Evolutionary conservation across 129 eudicot genomes (phyloP), one percentile per base, ranked within the genome.

Genomic region (Deinandra increscens): DNA sequence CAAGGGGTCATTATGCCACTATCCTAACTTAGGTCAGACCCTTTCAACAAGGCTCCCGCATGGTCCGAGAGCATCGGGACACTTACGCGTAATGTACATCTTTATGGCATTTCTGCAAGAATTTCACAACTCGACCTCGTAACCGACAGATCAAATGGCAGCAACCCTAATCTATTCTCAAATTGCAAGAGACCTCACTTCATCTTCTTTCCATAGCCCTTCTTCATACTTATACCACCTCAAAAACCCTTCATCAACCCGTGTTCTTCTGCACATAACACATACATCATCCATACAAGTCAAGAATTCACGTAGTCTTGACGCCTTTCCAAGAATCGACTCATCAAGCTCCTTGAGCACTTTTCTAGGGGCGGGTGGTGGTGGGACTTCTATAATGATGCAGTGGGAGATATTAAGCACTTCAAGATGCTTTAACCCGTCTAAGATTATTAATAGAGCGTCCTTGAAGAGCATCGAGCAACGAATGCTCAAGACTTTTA

Each of bases 211-310:
- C 60, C 60, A 53, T 19, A 53, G 34, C 13, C 60, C 60, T 53
- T 53, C 60, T 53, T 53, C 60, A 53, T 53, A 53, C 60, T 53
- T 53, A 53, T 53, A 53, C 60, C 60, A 53, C 60, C 60, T 53
- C 31, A 53, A 53, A 19, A 19, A 53, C 5, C 60, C 60, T 53
- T 53, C 60, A 53, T 53, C 60, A 19, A 20, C 31, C 60, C 60
- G 20, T 53, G 60, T 53, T 53, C 60, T 53, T 29, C 6, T 53
- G 34, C 60, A 53, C 60, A 53, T 53, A 9, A 53, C 60, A 53
- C 60, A 53, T 9, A 22, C 29, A 53, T 53, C 60, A 53, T 53
- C 60, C 60, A 53, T 53, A 22, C 60, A 53, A 19, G 34, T 53
- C 34, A 53, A 9, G 34, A 53, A 53, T 34, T 53, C 60, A 13